Base-by-base conservation (phyloP, 306 rosid species). In the Casuarina cunninghamiana region DNA sequence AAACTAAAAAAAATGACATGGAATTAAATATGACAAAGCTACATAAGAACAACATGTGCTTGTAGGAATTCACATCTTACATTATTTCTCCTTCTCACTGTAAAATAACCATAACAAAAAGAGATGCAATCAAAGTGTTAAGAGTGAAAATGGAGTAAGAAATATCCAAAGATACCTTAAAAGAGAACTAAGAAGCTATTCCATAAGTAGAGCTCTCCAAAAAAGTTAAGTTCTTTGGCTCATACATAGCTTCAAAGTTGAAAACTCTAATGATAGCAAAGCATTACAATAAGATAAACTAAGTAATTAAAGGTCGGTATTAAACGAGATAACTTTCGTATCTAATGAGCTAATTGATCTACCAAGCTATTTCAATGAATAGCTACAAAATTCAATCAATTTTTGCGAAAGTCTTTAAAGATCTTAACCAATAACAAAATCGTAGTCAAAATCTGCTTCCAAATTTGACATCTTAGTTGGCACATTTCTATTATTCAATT, bases 211-310 rank as follows among this genome's bases (percentile, higher is more conserved):
- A 73, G 75, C 51, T 53, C 9, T 51, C 35, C 19, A 48, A 37
- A 38, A 32, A 80, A 38, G 37, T 60, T 42, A 26, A 17, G 46
- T 43, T 9, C 72, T 37, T 53, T n/a, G 61, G 58, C 11, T n/a
- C 26, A 3, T 50, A 26, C 15, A 48, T 0, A 26, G 32, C 32
- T 15, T 45, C 57, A 54, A 26, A 83, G 92, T 96, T 44, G 39
- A 80, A 80, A 94, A 94, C 86, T 94, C 98, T 94, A 88, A 80
- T 76, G 32, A 26, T 1, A 26, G 32, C 32, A 26, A 26, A 26
- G 32, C 32, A 26, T 97, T 94, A 88, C 81, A 76, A 86, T 46
- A 85, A 71, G 46, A 77, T 51, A 48, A 45, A 37, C 49, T 69
- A 60, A 77, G 43, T 62, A 72, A 80, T 73, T 74, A 10, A 57